phyloP scores from a whole-genome alignment of 306 rosid species.

The Gleditsia sinensis region DNA sequence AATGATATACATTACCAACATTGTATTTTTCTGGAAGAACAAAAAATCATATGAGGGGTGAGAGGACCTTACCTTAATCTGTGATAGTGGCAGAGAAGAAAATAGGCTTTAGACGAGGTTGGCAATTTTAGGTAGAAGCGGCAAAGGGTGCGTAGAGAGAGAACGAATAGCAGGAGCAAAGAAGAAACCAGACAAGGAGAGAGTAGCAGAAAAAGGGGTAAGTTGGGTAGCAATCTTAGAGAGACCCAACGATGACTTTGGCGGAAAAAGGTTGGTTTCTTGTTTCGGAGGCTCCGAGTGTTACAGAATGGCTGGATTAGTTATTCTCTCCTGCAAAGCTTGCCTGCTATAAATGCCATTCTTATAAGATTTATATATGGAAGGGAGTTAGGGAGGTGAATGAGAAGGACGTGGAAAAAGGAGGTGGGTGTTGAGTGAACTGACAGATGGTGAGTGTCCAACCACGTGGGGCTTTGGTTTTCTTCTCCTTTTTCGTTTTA shows the following conservation, averaged over 20 bases:
- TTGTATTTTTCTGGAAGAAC: background rate
- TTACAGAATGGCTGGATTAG: constrained; percentile 34
- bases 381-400: background rate
- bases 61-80: constrained; percentile 43
- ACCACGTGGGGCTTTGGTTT: background rate
- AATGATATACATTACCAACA: background rate
- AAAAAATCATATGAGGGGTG: background rate
- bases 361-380: constrained; percentile 49
- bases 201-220: constrained; percentile 30
- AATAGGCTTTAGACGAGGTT: constrained; percentile 31
- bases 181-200: constrained; percentile 24
- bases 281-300: constrained; percentile 22
- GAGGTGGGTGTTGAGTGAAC: background rate
- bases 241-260: constrained; percentile 55
- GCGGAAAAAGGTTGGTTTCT: constrained; percentile 13
- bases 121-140: constrained; percentile 7
- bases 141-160: constrained; percentile 32
- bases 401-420: background rate
- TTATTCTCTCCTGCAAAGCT: background rate
- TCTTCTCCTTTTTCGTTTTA: background rate
- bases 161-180: background rate
- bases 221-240: constrained; percentile 44
- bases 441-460: background rate
- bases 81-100: constrained; percentile 33
- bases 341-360: constrained; percentile 37